Evolutionary conservation across 768 basidiomycete species (phyloP).

Genomic region (Xerocomus spinulosus): DNA sequence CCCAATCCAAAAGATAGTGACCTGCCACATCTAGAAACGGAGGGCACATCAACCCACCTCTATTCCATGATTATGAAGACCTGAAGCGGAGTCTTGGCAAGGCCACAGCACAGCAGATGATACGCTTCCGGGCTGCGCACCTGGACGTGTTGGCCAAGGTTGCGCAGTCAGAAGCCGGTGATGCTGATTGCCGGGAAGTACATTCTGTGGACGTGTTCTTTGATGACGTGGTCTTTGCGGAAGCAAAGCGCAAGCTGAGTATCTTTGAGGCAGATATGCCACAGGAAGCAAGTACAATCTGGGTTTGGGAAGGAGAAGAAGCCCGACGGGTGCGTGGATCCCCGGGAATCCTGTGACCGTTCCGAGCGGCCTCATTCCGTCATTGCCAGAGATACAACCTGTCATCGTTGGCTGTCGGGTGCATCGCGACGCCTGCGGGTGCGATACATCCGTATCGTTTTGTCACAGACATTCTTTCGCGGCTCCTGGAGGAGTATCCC

Average conservation of each 20-base stretch:
- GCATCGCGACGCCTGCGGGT: conserved; percentile 51
- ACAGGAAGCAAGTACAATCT: conserved; percentile 34
- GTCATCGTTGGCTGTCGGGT: conserved; percentile 42
- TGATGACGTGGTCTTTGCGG: conserved; percentile 27
- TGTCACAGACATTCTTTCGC: conserved; percentile 54
- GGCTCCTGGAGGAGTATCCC: conserved; percentile 47
- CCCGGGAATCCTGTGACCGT: background rate
- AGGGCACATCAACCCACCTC: conserved; percentile 47
- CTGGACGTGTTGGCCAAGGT: conserved; percentile 29
- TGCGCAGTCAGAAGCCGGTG: conserved; percentile 26
- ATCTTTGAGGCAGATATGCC: conserved; percentile 50
- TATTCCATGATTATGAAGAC: conserved; percentile 42
- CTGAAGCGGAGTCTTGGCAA: conserved; percentile 37
- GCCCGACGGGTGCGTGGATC: conserved; percentile 32
- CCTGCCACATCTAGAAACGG: conserved; percentile 38
- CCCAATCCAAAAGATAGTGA: no score
- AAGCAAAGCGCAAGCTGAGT: conserved; percentile 41
- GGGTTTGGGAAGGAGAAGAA: conserved; percentile 28
- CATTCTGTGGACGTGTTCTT: conserved; percentile 35
- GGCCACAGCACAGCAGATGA: conserved; percentile 35
- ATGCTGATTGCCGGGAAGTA: conserved; percentile 30
- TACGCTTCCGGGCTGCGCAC: conserved; percentile 40
- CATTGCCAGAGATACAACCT: conserved; percentile 47
- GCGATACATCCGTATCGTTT: conserved; percentile 69
- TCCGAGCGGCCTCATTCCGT: background rate